Conservation (phyloP, 768 basidiomycete genomes). For the Infundibulicybe gibba region DNA sequence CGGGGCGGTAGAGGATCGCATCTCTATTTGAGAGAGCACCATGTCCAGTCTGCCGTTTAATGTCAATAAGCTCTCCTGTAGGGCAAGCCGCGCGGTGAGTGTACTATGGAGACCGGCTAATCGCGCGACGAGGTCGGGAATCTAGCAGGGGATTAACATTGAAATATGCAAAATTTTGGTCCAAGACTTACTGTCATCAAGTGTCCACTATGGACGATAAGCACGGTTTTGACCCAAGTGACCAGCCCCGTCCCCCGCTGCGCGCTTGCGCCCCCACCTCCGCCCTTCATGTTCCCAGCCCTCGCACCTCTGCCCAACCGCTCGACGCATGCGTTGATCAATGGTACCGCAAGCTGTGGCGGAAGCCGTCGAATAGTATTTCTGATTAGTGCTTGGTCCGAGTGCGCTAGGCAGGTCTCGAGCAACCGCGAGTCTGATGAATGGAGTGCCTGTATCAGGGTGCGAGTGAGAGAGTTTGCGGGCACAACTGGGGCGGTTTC, state of each 20-base stretch:
- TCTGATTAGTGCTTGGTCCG: conserved; percentile 74
- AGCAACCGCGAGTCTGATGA: conserved; percentile 87
- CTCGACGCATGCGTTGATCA: conserved; percentile 88
- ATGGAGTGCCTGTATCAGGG: conserved; percentile 94
- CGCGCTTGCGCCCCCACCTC: conserved; percentile 75
- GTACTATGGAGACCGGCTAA: conserved; percentile 83
- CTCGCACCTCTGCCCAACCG: conserved; percentile 75
- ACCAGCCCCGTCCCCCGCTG: conserved; percentile 70
- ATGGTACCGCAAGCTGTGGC: conserved; percentile 78
- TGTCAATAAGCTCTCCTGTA: conserved; percentile 83
- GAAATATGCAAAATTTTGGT: conserved; percentile 2
- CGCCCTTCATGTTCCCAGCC: conserved; percentile 70
- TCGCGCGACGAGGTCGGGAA: conserved; percentile 88
- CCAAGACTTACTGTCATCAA: conserved; percentile 82
- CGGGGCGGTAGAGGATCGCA: conserved; percentile 73
- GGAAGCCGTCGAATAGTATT: conserved; percentile 88
- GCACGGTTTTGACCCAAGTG: conserved; percentile 76
- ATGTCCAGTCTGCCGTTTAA: conserved; percentile 90
- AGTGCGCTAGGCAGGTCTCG: conserved; percentile 84
- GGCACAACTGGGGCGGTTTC: conserved; percentile 48
- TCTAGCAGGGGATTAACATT: conserved; percentile 41
- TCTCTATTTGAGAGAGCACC: conserved; percentile 90
- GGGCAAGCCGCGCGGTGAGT: conserved; percentile 70
- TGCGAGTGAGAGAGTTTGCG: conserved; percentile 85
- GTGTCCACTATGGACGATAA: conserved; percentile 85